Evolutionary conservation across 2,329 filamentous ascomycete genomes (phyloP).

Genomic region (Purpureocillium takamizusanense): DNA sequence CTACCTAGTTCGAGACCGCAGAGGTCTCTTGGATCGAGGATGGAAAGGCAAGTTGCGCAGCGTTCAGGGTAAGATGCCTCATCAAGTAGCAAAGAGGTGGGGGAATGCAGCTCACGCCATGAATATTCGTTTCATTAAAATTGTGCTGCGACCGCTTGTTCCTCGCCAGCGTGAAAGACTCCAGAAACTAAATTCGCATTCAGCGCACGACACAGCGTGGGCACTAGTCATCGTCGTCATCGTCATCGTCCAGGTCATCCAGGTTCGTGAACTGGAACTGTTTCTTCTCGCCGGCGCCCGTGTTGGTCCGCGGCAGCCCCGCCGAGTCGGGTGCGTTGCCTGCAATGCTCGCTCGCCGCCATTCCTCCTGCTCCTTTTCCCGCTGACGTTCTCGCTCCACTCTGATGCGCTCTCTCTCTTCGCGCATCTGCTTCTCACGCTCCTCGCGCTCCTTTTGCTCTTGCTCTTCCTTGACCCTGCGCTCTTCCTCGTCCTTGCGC

Average conservation of each 20-base stretch:
- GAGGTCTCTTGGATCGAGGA: no score
- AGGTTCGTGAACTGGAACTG: constrained; percentile 49
- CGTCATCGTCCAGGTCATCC: constrained; percentile 43
- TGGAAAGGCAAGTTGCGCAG: no score
- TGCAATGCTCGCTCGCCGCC: constrained; percentile 27
- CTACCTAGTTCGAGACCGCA: no score
- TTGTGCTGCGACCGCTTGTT: no score
- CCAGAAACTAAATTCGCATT: no score
- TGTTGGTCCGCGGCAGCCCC: constrained; percentile 13
- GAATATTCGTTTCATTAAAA: no score
- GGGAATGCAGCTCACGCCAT: no score
- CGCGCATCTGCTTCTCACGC: constrained; percentile 28
- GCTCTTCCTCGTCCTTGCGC: constrained; percentile 40
- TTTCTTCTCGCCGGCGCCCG: constrained; percentile 30
- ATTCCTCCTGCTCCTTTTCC: constrained; percentile 32
- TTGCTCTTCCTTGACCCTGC: constrained; percentile 34
- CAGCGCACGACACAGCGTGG: background rate
- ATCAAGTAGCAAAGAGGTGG: no score
- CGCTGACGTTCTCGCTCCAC: constrained; percentile 33
- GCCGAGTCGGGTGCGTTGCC: constrained; percentile 13
- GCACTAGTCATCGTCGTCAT: constrained; percentile 23
- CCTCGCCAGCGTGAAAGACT: no score
- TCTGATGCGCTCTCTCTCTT: constrained; percentile 28
- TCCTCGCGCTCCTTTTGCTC: constrained; percentile 37
- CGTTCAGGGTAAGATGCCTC: no score